These are phyloP conservation scores for Incumbomyces delicatus DNA, from an alignment of 2,329 filamentous ascomycete genomes.

Conservation along the genomic window DNA sequence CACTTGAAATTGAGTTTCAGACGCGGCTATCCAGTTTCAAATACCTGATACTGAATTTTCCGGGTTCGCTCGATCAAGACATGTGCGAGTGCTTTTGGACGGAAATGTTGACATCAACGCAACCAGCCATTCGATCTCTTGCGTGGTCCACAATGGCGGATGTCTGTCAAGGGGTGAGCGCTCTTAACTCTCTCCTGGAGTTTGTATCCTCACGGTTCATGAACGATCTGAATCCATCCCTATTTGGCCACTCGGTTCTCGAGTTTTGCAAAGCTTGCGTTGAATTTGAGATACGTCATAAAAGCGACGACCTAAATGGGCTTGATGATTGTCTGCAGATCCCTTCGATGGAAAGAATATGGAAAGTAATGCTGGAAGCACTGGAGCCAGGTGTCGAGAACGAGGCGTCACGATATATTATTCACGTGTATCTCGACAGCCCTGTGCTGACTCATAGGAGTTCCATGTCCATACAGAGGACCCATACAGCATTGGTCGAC, in stretches of 20 bases:
- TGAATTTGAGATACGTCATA: conserved; percentile 10
- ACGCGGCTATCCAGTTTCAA: neutral
- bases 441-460: neutral
- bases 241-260: conserved; percentile 13
- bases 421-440: conserved; percentile 60
- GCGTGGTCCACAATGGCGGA: conserved; percentile 60
- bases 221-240: conserved; percentile 10
- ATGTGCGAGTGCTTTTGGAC: conserved; percentile 61
- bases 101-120: conserved; percentile 57
- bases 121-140: conserved; percentile 52
- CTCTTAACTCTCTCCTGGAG: conserved; percentile 12
- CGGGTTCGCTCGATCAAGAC: conserved; percentile 51
- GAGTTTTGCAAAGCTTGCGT: conserved; percentile 16
- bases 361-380: conserved; percentile 67
- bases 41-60: conserved; percentile 36
- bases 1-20: conserved; percentile 6
- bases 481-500: conserved; percentile 61
- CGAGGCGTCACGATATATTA: conserved; percentile 59
- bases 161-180: conserved; percentile 28
- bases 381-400: conserved; percentile 56
- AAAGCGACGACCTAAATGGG: conserved; percentile 15
- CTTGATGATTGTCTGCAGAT: conserved; percentile 33
- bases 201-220: conserved; percentile 15
- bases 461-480: conserved; percentile 35
- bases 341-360: conserved; percentile 59